phyloP scores from a whole-genome alignment of 2,329 filamentous ascomycete species.

The Penicillium digitatum region DNA sequence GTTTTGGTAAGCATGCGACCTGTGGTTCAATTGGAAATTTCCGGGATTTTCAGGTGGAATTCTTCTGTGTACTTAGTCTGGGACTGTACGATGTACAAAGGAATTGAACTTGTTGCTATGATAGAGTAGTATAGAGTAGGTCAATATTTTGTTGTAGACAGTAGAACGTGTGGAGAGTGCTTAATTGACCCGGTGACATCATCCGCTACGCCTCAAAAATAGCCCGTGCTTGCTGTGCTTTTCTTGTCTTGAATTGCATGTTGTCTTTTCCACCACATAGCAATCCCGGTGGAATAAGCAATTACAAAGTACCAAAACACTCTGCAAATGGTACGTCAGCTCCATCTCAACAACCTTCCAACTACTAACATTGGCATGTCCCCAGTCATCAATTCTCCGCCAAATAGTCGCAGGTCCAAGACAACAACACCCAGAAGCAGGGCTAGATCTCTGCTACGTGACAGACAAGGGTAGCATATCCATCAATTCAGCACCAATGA shows the following conservation, averaged over 20 bases:
- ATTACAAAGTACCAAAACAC: background rate
- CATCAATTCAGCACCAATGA: background rate
- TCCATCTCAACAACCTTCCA: background rate
- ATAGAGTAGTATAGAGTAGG: background rate
- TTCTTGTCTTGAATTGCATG: background rate
- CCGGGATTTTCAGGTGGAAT: background rate
- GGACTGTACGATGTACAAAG: conserved; percentile 5
- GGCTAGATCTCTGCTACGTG: conserved; percentile 92
- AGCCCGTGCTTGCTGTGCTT: background rate
- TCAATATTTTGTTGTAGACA: no score
- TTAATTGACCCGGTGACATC: conserved; percentile 6
- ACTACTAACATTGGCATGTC: background rate
- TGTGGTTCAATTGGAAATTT: background rate
- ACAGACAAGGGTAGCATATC: conserved; percentile 61
- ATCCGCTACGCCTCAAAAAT: conserved; percentile 2
- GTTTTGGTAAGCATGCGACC: background rate
- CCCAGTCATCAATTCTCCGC: conserved; percentile 69
- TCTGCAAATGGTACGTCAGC: background rate
- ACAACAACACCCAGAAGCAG: conserved; percentile 76
- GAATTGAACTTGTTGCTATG: background rate
- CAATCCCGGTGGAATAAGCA: background rate
- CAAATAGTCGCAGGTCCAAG: conserved; percentile 89
- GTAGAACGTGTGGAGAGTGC: background rate
- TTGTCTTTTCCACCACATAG: background rate
- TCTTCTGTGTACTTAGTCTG: background rate